phyloP scores from a whole-genome alignment of 2,329 filamentous ascomycete species.

The Aureobasidium sp. region DNA sequence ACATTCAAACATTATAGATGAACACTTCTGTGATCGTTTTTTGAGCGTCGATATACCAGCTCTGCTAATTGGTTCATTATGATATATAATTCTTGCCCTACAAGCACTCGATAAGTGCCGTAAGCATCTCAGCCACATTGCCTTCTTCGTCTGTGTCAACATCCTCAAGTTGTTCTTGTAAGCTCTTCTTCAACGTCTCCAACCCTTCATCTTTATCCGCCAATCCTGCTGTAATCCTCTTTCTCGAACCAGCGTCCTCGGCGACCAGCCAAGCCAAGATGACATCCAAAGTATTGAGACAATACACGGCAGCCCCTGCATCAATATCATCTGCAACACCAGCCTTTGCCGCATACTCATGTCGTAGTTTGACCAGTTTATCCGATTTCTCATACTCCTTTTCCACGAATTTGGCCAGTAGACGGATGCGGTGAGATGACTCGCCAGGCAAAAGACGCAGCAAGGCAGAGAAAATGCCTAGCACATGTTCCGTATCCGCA shows the following conservation, averaged over 20 bases:
- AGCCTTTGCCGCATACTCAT: slow-evolving; percentile 61
- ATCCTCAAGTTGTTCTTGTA: slow-evolving; percentile 61
- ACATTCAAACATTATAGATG: too few species aligned
- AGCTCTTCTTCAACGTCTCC: slow-evolving; percentile 54
- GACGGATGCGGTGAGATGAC: slow-evolving; percentile 70
- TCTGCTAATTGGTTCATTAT: too few species aligned
- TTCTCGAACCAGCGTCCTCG: slow-evolving; percentile 71
- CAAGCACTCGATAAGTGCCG: slow-evolving; percentile 44
- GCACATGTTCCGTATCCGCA: slow-evolving; percentile 66
- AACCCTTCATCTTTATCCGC: slow-evolving; percentile 62
- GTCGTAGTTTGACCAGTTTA: slow-evolving; percentile 63
- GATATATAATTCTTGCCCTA: background rate
- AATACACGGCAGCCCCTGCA: slow-evolving; percentile 73
- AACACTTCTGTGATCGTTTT: too few species aligned
- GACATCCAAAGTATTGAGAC: slow-evolving; percentile 74
- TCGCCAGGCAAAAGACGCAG: slow-evolving; percentile 72
- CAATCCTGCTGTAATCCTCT: slow-evolving; percentile 57
- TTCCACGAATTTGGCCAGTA: slow-evolving; percentile 90
- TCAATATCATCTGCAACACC: slow-evolving; percentile 58
- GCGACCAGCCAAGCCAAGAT: slow-evolving; percentile 86
- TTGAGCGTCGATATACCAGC: too few species aligned
- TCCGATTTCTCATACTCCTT: slow-evolving; percentile 82
- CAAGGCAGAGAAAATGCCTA: slow-evolving; percentile 78
- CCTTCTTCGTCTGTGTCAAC: slow-evolving; percentile 49
- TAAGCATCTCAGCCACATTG: slow-evolving; percentile 58